A percentile compares a stretch with the other conserved stretches of the same genome.
phyloP scores from a whole-genome alignment of 305 asterid genomes.

The Fraxinus paxiana region DNA sequence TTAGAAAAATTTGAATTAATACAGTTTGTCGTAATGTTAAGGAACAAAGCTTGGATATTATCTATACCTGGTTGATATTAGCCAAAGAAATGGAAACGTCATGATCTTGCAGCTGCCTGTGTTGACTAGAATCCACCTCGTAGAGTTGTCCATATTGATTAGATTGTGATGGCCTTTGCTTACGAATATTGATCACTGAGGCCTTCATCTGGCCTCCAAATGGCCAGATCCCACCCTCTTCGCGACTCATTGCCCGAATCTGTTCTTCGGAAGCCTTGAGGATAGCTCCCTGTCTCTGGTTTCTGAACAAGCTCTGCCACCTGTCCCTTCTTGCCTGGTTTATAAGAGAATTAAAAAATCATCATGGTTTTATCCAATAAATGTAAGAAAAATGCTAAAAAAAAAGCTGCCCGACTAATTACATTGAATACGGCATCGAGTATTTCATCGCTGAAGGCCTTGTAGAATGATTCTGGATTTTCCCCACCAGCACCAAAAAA shows the following conservation, averaged over 20 bases:
- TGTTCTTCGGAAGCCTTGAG: conserved; percentile 60
- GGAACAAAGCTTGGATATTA: background rate
- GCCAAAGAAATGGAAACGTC: conserved; percentile 43
- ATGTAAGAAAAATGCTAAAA: background rate
- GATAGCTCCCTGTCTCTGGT: conserved; percentile 45
- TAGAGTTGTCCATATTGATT: conserved; percentile 57
- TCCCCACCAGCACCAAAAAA: conserved; percentile 61
- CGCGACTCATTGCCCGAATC: conserved; percentile 45
- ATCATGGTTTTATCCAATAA: background rate
- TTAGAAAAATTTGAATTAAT: background rate
- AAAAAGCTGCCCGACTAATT: background rate
- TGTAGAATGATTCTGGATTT: conserved; percentile 46
- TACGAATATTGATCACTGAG: conserved; percentile 34
- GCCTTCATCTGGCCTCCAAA: conserved; percentile 45
- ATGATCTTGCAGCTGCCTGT: conserved; percentile 39
- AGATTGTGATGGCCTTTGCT: conserved; percentile 30
- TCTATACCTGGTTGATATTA: conserved; percentile 48
- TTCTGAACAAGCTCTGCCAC: conserved; percentile 40
- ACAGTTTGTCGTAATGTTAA: too few relatives aligned
- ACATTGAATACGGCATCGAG: conserved; percentile 72
- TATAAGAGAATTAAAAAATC: background rate
- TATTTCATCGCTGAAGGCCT: conserved; percentile 51
- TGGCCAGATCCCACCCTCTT: conserved; percentile 54
- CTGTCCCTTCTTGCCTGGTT: conserved; percentile 39
- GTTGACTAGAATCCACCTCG: conserved; percentile 38